These are phyloP conservation scores for Sporisorium sorghi DNA, from an alignment of 1,284 basidiomycete species.

Conservation along the genomic window DNA sequence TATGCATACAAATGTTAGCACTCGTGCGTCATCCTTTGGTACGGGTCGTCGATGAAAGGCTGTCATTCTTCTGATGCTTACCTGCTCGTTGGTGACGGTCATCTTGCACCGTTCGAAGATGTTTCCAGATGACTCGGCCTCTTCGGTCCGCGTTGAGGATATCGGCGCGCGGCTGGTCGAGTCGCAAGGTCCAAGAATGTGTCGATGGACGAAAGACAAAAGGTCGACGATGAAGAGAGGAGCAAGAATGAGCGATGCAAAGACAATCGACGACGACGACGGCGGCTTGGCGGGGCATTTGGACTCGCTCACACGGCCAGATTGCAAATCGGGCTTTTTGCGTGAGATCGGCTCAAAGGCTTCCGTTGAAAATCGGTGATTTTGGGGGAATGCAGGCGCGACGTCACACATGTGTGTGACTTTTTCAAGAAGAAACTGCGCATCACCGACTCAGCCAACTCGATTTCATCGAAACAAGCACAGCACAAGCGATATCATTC, in stretches of 20 bases:
- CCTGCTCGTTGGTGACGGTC: conserved; percentile 40
- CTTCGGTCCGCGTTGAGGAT: not conserved
- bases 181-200: not conserved
- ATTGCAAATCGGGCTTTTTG: conserved; percentile 12
- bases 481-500: not conserved
- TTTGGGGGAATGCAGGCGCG: conserved; percentile 1
- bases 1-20: not conserved
- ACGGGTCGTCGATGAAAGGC: too few relatives aligned
- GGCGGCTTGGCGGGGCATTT: conserved; percentile 2
- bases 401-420: conserved; percentile 11
- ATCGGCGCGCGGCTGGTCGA: not conserved
- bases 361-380: conserved; percentile 1
- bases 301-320: conserved; percentile 15
- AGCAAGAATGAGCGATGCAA: not conserved
- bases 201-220: too few relatives aligned
- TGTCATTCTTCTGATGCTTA: conserved; percentile 12
- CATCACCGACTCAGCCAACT: conserved; percentile 13
- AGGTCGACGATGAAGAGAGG: not conserved
- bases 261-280: not conserved
- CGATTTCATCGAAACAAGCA: not conserved
- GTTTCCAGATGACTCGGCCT: not conserved
- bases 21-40: too few relatives aligned
- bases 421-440: conserved; percentile 6
- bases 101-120: conserved; percentile 10
- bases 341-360: conserved; percentile 1